Percentiles rank a stretch among this genome's conserved stretches.
Evolutionary conservation across 2,329 filamentous ascomycete genomes (phyloP).

Genomic region (Fusarium piperis): DNA sequence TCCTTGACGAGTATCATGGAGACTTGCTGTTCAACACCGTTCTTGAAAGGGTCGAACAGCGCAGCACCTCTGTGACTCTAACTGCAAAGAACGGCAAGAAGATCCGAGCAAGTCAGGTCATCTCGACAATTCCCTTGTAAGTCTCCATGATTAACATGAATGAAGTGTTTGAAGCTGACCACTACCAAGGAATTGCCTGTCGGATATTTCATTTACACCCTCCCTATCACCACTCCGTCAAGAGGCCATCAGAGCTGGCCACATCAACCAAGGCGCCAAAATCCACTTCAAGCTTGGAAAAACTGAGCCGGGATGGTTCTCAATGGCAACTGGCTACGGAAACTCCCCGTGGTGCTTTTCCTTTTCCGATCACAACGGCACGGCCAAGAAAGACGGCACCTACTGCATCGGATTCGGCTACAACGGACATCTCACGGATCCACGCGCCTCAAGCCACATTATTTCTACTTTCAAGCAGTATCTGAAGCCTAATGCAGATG

Average conservation of each 20-base stretch:
- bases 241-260: slow-evolving; percentile 9
- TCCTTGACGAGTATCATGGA: slow-evolving; percentile 5
- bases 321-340: slow-evolving; percentile 12
- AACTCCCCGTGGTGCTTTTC: slow-evolving; percentile 18
- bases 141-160: background rate
- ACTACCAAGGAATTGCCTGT: background rate
- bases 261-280: slow-evolving; percentile 23
- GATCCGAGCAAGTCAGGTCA: background rate
- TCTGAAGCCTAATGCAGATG: slow-evolving; percentile 7
- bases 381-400: slow-evolving; percentile 5
- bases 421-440: slow-evolving; percentile 2
- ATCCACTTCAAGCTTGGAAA: slow-evolving; percentile 21
- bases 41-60: slow-evolving; percentile 1
- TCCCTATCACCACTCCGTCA: slow-evolving; percentile 9
- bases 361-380: slow-evolving; percentile 34
- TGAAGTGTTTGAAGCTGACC: background rate
- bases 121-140: slow-evolving; percentile 32
- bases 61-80: background rate
- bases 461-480: slow-evolving; percentile 1
- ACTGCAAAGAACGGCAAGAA: slow-evolving; percentile 2
- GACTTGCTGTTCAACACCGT: slow-evolving; percentile 19
- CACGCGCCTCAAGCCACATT: background rate
- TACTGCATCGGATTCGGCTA: slow-evolving; percentile 34
- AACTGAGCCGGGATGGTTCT: slow-evolving; percentile 6
- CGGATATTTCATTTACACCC: background rate